These are phyloP conservation scores for Nakazawaea wyomingensis DNA, from an alignment of 805 yeast species.

Conservation along the genomic window DNA sequence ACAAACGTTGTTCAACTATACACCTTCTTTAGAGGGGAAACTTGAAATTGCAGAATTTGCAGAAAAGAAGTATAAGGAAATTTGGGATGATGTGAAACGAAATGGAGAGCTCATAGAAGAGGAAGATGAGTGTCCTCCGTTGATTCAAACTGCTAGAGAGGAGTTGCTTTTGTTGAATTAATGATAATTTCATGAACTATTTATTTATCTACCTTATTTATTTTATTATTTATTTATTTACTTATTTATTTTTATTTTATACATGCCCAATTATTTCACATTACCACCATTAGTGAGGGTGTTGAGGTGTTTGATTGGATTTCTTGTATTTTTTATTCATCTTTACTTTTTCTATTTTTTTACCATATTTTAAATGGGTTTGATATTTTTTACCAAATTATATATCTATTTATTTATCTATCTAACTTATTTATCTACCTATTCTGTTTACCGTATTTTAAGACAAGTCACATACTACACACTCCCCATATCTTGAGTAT, in stretches of 20 bases:
- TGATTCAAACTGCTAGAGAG: constrained; percentile 16
- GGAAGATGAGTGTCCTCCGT: constrained; percentile 27
- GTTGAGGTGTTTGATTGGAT: too few relatives aligned
- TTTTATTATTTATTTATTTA: not conserved
- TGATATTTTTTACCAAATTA: too few relatives aligned
- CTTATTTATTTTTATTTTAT: constrained; percentile 4
- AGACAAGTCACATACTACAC: constrained; percentile 18
- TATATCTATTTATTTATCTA: too few relatives aligned
- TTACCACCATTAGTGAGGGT: too few relatives aligned
- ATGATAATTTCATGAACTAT: not conserved
- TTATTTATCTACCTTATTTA: constrained; percentile 1
- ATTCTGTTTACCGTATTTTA: too few relatives aligned
- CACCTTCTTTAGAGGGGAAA: constrained; percentile 32
- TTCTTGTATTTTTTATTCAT: too few relatives aligned
- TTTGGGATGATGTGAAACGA: constrained; percentile 33
- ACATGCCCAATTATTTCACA: too few relatives aligned
- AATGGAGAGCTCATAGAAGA: constrained; percentile 24
- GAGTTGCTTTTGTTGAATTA: not conserved
- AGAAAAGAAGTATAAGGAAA: constrained; percentile 21
- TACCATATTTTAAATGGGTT: too few relatives aligned
- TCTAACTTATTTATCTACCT: too few relatives aligned
- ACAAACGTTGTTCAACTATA: constrained; percentile 42
- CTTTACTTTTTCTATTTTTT: too few relatives aligned
- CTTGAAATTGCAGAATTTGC: constrained; percentile 36
- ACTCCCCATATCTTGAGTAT: constrained; percentile 24